Conservation (phyloP, 257 asterid species). For the Haberlea rhodopensis region DNA sequence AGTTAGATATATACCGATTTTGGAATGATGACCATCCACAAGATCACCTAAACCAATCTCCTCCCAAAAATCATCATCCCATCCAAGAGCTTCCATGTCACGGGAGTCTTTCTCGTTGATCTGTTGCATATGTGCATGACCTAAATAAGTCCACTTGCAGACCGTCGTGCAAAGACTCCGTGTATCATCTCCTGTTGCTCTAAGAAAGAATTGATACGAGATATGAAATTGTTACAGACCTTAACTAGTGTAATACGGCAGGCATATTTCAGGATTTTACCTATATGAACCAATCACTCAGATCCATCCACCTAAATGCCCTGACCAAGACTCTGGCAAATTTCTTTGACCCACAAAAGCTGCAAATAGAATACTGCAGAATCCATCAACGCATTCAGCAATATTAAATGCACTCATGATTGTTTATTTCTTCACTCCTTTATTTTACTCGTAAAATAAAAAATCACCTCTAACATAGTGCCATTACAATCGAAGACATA, state of each 20-base stretch:
- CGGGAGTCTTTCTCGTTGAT: constrained; percentile 65
- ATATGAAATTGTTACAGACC: neutral
- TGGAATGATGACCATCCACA: constrained; percentile 90
- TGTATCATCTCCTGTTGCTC: constrained; percentile 99
- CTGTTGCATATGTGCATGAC: constrained; percentile 97
- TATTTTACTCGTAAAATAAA: neutral
- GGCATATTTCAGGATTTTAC: constrained; percentile 34
- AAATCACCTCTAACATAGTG: constrained; percentile 12
- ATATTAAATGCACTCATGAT: constrained; percentile 6
- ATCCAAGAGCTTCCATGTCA: constrained; percentile 91
- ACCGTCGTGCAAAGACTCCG: constrained; percentile 96
- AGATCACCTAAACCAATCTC: constrained; percentile 97
- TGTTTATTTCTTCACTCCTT: constrained; percentile 1
- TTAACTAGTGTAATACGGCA: constrained; percentile 6
- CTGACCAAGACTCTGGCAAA: constrained; percentile 84
- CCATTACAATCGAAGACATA: neutral
- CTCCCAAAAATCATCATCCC: constrained; percentile 98
- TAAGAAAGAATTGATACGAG: constrained; percentile 30
- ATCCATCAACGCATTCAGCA: constrained; percentile 24
- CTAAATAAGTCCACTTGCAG: constrained; percentile 98
- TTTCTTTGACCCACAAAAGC: constrained; percentile 99
- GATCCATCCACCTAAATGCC: constrained; percentile 96
- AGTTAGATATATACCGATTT: constrained; percentile 59
- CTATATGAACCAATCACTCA: constrained; percentile 97
- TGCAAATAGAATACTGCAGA: constrained; percentile 37